phyloP scores from a whole-genome alignment of 805 yeast species.

The Lipomyces japonicus region DNA sequence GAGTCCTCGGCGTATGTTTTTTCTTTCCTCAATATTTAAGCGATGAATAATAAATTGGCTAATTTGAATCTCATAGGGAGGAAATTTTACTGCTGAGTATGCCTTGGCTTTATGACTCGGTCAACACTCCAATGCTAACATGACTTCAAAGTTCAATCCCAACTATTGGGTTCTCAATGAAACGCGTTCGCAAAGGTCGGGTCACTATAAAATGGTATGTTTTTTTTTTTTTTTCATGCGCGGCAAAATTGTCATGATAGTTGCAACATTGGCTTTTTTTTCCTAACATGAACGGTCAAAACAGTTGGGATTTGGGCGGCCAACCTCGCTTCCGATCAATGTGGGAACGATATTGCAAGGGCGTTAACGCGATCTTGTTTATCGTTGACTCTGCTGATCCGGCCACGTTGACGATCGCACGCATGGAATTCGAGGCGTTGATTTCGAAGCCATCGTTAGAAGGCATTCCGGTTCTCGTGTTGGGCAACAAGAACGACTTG shows the following conservation, averaged over 20 bases:
- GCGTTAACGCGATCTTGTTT: conserved; percentile 39
- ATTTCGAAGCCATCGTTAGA: conserved; percentile 34
- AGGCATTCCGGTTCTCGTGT: conserved; percentile 38
- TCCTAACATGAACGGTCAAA: neutral
- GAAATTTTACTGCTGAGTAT: conserved; percentile 37
- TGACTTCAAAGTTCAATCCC: conserved; percentile 37
- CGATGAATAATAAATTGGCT: neutral
- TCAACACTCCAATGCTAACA: neutral
- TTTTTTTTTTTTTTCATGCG: no score
- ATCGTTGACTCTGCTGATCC: conserved; percentile 40
- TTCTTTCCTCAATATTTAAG: neutral
- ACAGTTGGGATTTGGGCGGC: conserved; percentile 42
- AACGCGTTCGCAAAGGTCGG: conserved; percentile 36
- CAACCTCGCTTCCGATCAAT: conserved; percentile 41
- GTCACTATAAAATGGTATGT: conserved; percentile 39
- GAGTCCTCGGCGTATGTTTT: conserved; percentile 35
- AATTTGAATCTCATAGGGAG: conserved; percentile 30
- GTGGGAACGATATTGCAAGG: conserved; percentile 43
- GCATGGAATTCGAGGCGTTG: conserved; percentile 36
- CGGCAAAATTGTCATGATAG: no score
- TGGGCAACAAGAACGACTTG: conserved; percentile 40
- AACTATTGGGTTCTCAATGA: conserved; percentile 42
- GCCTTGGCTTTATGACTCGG: conserved; percentile 3
- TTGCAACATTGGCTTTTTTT: no score
- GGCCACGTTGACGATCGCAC: conserved; percentile 34